Evolutionary conservation across 179 eudicot species (phyloP).

Genomic region (Actinidia arguta): DNA sequence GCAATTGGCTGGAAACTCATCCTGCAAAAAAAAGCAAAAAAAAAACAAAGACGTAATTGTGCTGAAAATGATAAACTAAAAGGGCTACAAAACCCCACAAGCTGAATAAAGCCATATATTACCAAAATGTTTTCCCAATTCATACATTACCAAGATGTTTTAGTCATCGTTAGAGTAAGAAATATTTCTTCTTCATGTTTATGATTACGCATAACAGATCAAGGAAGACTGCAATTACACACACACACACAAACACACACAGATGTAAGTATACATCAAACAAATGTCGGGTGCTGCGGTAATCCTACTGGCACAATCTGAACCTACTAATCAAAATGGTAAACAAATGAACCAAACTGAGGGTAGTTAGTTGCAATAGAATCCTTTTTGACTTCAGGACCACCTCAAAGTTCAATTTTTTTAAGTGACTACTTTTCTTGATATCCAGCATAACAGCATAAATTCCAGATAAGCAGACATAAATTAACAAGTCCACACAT

Average conservation of each 20-base stretch:
- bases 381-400: not conserved
- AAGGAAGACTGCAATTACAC: not conserved
- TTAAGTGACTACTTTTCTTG: not conserved
- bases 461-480: not conserved
- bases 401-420: not conserved
- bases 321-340: conserved; percentile 4
- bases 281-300: not conserved
- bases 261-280: not conserved
- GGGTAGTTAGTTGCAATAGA: conserved; percentile 3
- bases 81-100: not conserved
- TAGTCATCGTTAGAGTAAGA: not conserved
- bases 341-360: conserved; percentile 17
- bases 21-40: conserved; percentile 40
- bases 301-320: not conserved
- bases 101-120: not conserved
- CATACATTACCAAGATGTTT: not conserved
- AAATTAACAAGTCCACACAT: not conserved
- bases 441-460: conserved; percentile 4
- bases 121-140: not conserved
- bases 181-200: not conserved
- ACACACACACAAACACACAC: not conserved
- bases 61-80: not conserved
- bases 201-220: not conserved
- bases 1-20: conserved; percentile 95
- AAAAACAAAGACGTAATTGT: not conserved